Evolutionary conservation across 805 yeast species (phyloP).

Genomic region (Hanseniaspora clermontiae): DNA sequence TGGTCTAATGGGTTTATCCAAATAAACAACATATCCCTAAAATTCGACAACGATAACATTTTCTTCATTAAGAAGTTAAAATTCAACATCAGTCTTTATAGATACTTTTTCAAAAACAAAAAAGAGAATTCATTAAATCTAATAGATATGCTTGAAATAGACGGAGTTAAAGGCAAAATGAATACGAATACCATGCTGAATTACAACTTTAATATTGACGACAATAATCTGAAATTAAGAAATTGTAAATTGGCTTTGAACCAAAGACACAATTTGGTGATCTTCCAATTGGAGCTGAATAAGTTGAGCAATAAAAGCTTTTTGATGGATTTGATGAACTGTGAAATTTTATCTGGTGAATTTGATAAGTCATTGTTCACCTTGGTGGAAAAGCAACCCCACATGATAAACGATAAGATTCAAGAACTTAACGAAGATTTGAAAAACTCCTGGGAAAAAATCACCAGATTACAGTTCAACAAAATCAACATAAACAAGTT

Average conservation of each 20-base stretch:
- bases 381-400: slow-evolving; percentile 59
- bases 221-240: slow-evolving; percentile 4
- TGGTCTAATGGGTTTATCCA: slow-evolving; percentile 6
- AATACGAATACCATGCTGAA: neutral
- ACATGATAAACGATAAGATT: slow-evolving; percentile 33
- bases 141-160: neutral
- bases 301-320: slow-evolving; percentile 46
- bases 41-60: neutral
- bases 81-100: slow-evolving; percentile 22
- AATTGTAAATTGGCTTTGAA: slow-evolving; percentile 7
- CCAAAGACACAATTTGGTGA: slow-evolving; percentile 32
- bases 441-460: slow-evolving; percentile 36
- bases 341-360: slow-evolving; percentile 59
- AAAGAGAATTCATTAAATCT: neutral
- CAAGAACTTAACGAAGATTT: slow-evolving; percentile 27
- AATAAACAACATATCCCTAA: neutral
- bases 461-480: slow-evolving; percentile 36
- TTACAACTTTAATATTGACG: neutral
- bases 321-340: slow-evolving; percentile 55
- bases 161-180: slow-evolving; percentile 7
- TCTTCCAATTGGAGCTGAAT: slow-evolving; percentile 57
- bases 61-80: slow-evolving; percentile 18
- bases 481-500: slow-evolving; percentile 30
- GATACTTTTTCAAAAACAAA: slow-evolving; percentile 16
- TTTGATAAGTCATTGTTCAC: slow-evolving; percentile 65